Evolutionary conservation across 306 rosid species (phyloP).

Genomic region (Inga leiocalycina): DNA sequence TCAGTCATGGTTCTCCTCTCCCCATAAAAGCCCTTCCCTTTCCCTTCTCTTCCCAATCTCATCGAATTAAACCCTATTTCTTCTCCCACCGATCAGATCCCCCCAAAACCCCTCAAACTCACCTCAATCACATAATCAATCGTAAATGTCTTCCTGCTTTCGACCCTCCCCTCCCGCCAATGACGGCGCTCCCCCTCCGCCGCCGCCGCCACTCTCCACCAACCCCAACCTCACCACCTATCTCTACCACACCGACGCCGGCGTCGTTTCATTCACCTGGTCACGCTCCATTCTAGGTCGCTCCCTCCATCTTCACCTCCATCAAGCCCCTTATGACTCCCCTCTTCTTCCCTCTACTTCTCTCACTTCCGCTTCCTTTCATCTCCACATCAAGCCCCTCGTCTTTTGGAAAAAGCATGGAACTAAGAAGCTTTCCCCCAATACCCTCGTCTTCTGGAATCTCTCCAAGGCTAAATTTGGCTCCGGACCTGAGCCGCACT

Average conservation of each 20-base stretch:
- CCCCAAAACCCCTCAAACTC: conserved; percentile 20
- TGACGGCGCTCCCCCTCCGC: conserved; percentile 12
- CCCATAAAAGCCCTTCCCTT: neutral
- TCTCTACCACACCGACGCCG: conserved; percentile 75
- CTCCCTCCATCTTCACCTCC: conserved; percentile 73
- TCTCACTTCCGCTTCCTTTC: conserved; percentile 38
- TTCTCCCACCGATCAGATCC: conserved; percentile 20
- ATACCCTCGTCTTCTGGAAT: conserved; percentile 67
- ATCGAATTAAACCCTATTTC: neutral
- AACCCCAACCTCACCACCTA: conserved; percentile 72
- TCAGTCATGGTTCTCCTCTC: neutral
- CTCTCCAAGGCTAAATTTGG: conserved; percentile 66
- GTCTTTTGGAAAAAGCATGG: conserved; percentile 85
- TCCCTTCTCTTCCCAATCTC: neutral
- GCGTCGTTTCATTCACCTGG: conserved; percentile 79
- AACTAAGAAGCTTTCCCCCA: conserved; percentile 58
- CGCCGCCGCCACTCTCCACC: conserved; percentile 51
- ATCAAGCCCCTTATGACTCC: conserved; percentile 60
- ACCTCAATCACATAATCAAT: neutral
- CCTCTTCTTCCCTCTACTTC: conserved; percentile 38
- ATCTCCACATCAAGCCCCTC: conserved; percentile 71
- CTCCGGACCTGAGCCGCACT: conserved; percentile 68
- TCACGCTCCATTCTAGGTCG: conserved; percentile 85
- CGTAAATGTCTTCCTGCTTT: conserved; percentile 46
- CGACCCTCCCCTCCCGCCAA: conserved; percentile 38